Evolutionary conservation across 192 early-diverging fungal genomes (phyloP).

Genomic region (Rhizophlyctis rosea): DNA sequence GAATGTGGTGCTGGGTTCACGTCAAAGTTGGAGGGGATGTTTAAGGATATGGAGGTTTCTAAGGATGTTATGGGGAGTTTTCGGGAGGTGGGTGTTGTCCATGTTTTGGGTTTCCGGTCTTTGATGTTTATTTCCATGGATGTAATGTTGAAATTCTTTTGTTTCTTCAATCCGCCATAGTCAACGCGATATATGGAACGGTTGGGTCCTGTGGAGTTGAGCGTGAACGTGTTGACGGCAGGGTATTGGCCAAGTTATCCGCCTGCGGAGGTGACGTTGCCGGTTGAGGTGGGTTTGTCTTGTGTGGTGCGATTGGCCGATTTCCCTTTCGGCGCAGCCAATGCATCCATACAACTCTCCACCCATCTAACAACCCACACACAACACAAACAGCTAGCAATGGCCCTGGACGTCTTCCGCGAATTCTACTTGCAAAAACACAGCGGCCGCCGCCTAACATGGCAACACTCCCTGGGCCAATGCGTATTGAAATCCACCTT

Average conservation of each 20-base stretch:
- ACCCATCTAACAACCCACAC: no score
- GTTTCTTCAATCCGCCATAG: slow-evolving; percentile 10
- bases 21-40: slow-evolving; percentile 91
- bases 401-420: slow-evolving; percentile 61
- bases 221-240: slow-evolving; percentile 79
- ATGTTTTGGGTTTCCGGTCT: no score
- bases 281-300: slow-evolving; percentile 54
- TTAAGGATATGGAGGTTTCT: slow-evolving; percentile 89
- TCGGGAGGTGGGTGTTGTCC: slow-evolving; percentile 25
- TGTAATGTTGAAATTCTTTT: neutral
- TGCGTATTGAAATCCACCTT: slow-evolving; percentile 67
- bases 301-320: slow-evolving; percentile 21
- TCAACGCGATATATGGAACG: slow-evolving; percentile 26
- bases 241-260: slow-evolving; percentile 93
- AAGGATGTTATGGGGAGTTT: slow-evolving; percentile 63
- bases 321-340: neutral
- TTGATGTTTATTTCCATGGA: neutral
- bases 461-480: slow-evolving; percentile 81
- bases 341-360: slow-evolving; percentile 42
- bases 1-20: slow-evolving; percentile 95
- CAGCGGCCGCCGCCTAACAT: slow-evolving; percentile 76
- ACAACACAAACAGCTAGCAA: slow-evolving; percentile 56
- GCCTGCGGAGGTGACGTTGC: slow-evolving; percentile 66
- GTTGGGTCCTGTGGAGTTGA: slow-evolving; percentile 55
- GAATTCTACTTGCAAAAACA: slow-evolving; percentile 80